A percentile compares a stretch with the other conserved stretches of the same genome.
Evolutionary conservation across 2,329 filamentous ascomycete species (phyloP).

Genomic region (Epichloe sylvatica): DNA sequence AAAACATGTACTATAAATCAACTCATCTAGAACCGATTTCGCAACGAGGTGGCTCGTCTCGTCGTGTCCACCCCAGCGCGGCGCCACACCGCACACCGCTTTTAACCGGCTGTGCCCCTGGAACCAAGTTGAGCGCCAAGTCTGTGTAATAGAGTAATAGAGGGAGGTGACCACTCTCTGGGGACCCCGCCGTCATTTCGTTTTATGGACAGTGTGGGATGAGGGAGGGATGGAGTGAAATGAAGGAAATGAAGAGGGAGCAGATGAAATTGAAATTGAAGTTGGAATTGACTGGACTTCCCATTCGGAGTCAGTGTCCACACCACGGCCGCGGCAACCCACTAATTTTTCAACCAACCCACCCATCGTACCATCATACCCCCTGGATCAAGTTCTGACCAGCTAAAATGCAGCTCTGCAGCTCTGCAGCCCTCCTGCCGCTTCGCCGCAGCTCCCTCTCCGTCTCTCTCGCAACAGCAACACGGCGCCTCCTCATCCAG

Average conservation of each 20-base stretch:
- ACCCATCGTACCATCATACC: no score
- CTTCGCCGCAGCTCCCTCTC: background rate
- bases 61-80: background rate
- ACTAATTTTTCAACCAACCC: no score
- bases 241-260: background rate
- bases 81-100: slow-evolving; percentile 1
- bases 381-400: no score
- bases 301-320: no score
- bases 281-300: no score
- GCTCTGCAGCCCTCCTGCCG: background rate
- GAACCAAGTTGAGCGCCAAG: background rate
- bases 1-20: no score
- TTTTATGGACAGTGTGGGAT: background rate
- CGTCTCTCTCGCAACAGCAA: slow-evolving; percentile 1
- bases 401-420: no score
- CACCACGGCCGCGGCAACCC: no score
- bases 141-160: no score
- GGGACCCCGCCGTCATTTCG: background rate
- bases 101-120: background rate
- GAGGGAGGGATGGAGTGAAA: background rate
- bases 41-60: no score
- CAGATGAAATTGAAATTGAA: background rate
- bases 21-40: no score
- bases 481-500: background rate
- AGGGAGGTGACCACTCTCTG: background rate